These are phyloP conservation scores for Pichia kluyveri DNA, from an alignment of 805 yeast species.

Conservation along the genomic window DNA sequence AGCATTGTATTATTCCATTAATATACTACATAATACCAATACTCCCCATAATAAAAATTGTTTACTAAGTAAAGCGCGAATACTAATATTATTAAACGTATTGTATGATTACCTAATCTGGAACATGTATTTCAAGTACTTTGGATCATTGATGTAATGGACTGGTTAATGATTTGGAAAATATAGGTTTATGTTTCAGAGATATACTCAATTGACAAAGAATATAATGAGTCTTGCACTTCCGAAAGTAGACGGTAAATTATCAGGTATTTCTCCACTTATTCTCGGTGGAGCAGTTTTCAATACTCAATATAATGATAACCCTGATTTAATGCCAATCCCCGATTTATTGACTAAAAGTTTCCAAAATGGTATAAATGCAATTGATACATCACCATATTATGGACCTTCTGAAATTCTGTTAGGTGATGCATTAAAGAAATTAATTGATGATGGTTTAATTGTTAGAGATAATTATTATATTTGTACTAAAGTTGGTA, in stretches of 20 bases:
- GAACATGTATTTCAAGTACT: no score
- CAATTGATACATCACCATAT: constrained; percentile 88
- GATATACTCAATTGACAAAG: no score
- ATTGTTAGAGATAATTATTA: constrained; percentile 54
- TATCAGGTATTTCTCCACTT: constrained; percentile 39
- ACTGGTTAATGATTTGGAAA: no score
- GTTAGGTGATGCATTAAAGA: constrained; percentile 56
- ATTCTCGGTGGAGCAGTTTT: constrained; percentile 86
- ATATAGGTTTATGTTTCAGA: no score
- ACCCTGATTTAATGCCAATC: constrained; percentile 55
- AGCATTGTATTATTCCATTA: no score
- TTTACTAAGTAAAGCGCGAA: no score
- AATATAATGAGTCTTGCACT: constrained; percentile 14
- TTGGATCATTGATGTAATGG: no score
- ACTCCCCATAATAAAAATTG: no score
- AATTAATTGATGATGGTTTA: constrained; percentile 25
- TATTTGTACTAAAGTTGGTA: constrained; percentile 81
- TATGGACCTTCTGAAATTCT: constrained; percentile 82
- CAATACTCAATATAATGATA: constrained; percentile 67
- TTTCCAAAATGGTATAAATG: constrained; percentile 58
- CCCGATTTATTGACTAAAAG: constrained; percentile 49
- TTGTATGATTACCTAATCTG: no score
- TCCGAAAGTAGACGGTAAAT: constrained; percentile 9
- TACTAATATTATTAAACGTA: no score
- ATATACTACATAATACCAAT: no score